phyloP scores from a whole-genome alignment of 345 rosid species.

The Ceriops decandra region DNA sequence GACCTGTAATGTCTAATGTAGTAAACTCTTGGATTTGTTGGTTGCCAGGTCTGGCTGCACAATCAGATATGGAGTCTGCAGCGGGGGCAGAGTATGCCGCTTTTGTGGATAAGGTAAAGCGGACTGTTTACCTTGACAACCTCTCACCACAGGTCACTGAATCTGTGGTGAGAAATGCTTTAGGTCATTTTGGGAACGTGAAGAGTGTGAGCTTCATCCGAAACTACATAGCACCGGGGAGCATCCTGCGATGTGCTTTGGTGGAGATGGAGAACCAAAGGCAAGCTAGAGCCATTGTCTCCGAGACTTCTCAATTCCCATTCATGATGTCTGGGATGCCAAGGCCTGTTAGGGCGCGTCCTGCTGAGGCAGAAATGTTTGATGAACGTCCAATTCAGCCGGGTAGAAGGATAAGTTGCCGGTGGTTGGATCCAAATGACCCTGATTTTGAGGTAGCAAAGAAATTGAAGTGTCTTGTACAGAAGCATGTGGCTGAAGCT shows the following conservation, averaged over 20 bases:
- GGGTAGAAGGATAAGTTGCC: conserved; percentile 37
- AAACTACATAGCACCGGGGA: conserved; percentile 41
- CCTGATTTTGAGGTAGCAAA: conserved; percentile 52
- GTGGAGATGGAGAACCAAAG: conserved; percentile 55
- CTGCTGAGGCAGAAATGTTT: conserved; percentile 61
- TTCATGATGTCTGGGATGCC: conserved; percentile 88
- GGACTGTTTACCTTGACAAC: conserved; percentile 63
- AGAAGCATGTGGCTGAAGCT: conserved; percentile 51
- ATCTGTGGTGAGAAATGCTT: conserved; percentile 44
- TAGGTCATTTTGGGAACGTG: conserved; percentile 68
- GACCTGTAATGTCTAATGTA: too few relatives aligned
- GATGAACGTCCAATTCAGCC: conserved; percentile 53
- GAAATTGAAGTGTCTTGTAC: conserved; percentile 41
- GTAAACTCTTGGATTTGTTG: too few relatives aligned
- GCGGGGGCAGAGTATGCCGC: conserved; percentile 40
- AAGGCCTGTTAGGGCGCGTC: conserved; percentile 67
- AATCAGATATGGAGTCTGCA: not conserved
- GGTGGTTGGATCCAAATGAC: conserved; percentile 52
- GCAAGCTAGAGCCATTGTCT: conserved; percentile 38
- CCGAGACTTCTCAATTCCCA: conserved; percentile 37
- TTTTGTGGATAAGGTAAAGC: conserved; percentile 53
- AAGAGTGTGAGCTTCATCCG: conserved; percentile 50
- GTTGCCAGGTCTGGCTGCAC: too few relatives aligned
- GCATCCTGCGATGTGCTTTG: conserved; percentile 44
- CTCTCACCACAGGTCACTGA: conserved; percentile 62